phyloP scores from a whole-genome alignment of 306 rosid genomes.

The Lathyrus tuberosus region DNA sequence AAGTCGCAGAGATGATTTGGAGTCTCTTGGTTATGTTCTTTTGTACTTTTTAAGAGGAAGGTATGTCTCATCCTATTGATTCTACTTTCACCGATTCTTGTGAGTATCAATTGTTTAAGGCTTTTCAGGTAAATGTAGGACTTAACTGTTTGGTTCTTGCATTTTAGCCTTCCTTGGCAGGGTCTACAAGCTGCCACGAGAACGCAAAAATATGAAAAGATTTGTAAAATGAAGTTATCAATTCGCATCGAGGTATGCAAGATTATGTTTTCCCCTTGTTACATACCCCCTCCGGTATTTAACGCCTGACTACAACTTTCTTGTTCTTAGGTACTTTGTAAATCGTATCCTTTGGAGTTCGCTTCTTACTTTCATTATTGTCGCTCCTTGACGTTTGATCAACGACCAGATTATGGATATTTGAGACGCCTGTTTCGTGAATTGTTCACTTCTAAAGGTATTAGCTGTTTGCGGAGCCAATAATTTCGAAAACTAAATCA shows the following conservation, averaged over 20 bases:
- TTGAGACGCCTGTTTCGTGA: conserved; percentile 66
- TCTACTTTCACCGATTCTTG: not conserved
- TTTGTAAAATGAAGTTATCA: conserved; percentile 65
- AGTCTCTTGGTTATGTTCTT: conserved; percentile 47
- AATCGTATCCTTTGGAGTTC: conserved; percentile 61
- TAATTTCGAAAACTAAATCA: not conserved
- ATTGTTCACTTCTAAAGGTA: conserved; percentile 63
- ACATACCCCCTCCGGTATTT: not conserved
- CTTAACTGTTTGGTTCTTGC: conserved; percentile 32
- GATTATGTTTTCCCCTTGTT: not conserved
- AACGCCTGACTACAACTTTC: not conserved
- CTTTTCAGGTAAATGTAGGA: not conserved
- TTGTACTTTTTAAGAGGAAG: conserved; percentile 47
- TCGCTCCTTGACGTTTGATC: conserved; percentile 68
- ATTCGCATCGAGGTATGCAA: conserved; percentile 68
- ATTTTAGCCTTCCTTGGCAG: conserved; percentile 88
- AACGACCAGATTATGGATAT: conserved; percentile 69
- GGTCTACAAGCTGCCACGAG: conserved; percentile 72
- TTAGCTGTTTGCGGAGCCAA: not conserved
- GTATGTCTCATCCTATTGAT: conserved; percentile 22
- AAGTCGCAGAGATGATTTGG: conserved; percentile 49
- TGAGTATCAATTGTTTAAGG: not conserved
- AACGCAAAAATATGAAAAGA: conserved; percentile 71
- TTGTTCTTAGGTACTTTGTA: conserved; percentile 56
- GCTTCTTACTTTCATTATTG: conserved; percentile 77